Evolutionary conservation across 169 alveolate genomes (phyloP).

Genomic region (Theileria annulata): DNA sequence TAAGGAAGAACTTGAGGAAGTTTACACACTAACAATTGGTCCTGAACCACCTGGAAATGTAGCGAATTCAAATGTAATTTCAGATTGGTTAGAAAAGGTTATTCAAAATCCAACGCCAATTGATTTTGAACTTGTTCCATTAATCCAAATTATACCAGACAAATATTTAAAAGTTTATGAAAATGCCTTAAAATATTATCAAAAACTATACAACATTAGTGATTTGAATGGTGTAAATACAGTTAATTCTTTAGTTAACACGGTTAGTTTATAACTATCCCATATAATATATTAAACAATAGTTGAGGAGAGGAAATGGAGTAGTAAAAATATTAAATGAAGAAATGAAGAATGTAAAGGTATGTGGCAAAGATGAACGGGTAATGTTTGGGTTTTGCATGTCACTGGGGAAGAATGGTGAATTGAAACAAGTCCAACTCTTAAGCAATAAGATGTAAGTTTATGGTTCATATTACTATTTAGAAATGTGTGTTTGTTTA

Average conservation of each 20-base stretch:
- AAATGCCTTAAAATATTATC: slow-evolving; percentile 38
- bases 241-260: background rate
- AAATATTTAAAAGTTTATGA: slow-evolving; percentile 15
- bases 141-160: slow-evolving; percentile 30
- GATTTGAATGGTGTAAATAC: background rate
- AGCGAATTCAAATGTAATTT: slow-evolving; percentile 29
- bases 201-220: slow-evolving; percentile 24
- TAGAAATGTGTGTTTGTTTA: slow-evolving; percentile 57
- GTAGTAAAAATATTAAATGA: slow-evolving; percentile 11
- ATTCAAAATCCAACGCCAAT: slow-evolving; percentile 60
- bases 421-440: slow-evolving; percentile 23
- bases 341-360: slow-evolving; percentile 24
- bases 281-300: slow-evolving; percentile 29
- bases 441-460: slow-evolving; percentile 37
- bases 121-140: slow-evolving; percentile 29
- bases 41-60: slow-evolving; percentile 55
- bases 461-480: background rate
- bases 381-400: slow-evolving; percentile 52
- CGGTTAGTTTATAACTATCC: background rate
- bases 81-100: slow-evolving; percentile 54
- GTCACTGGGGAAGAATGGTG: slow-evolving; percentile 30
- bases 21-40: slow-evolving; percentile 58
- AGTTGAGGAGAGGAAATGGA: slow-evolving; percentile 38
- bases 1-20: slow-evolving; percentile 18
- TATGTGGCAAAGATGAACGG: slow-evolving; percentile 24